Conservation (phyloP, 768 basidiomycete genomes). For the Goffeauzyma gilvescens region DNA sequence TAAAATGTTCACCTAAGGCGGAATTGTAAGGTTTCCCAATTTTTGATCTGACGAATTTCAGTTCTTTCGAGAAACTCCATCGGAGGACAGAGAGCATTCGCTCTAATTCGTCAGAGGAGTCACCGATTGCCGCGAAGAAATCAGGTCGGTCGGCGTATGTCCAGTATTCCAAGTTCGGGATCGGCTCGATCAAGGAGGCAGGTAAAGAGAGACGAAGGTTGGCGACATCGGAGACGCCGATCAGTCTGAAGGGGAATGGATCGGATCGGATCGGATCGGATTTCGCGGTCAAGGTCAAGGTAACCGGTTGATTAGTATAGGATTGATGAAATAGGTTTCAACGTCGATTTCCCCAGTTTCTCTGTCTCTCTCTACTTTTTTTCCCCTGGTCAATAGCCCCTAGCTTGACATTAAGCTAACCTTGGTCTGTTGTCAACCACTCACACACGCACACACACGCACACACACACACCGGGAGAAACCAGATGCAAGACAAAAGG, state of each 20-base stretch:
- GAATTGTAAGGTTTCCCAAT: conserved; percentile 62
- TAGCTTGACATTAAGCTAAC: too few relatives aligned
- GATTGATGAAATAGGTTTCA: too few relatives aligned
- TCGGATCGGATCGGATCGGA: not conserved
- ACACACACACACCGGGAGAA: too few relatives aligned
- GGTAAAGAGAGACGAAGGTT: conserved; percentile 82
- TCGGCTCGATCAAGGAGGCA: conserved; percentile 76
- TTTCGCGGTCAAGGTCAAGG: too few relatives aligned
- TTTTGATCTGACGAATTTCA: conserved; percentile 79
- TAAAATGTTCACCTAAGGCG: conserved; percentile 34
- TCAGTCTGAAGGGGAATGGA: conserved; percentile 16
- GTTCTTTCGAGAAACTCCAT: conserved; percentile 78
- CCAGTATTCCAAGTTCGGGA: conserved; percentile 95
- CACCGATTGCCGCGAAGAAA: conserved; percentile 77
- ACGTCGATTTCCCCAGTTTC: too few relatives aligned
- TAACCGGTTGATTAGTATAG: too few relatives aligned
- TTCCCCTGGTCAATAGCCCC: too few relatives aligned
- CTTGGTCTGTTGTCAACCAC: too few relatives aligned
- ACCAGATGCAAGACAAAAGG: not conserved
- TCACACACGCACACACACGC: too few relatives aligned
- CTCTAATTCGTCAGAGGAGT: conserved; percentile 76
- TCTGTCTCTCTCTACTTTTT: too few relatives aligned
- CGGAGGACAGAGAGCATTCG: conserved; percentile 82
- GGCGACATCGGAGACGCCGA: conserved; percentile 89
- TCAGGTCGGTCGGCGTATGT: conserved; percentile 81